phyloP scores from a whole-genome alignment of 2,329 filamentous ascomycete species.

The Daldinia sp. region DNA sequence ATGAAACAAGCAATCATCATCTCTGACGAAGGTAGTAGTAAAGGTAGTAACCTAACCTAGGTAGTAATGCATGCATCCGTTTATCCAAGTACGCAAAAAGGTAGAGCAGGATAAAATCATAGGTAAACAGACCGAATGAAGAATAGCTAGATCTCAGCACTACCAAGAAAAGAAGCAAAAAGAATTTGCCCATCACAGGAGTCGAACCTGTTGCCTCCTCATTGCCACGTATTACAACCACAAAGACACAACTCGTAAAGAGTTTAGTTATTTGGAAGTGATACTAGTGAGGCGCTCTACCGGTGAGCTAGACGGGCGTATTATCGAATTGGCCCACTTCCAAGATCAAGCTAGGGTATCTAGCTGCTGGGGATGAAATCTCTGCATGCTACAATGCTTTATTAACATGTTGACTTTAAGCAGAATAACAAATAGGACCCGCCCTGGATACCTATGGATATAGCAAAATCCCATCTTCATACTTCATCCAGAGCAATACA shows the following conservation, averaged over 20 bases:
- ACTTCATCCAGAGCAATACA: no score
- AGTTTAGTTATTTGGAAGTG: background rate
- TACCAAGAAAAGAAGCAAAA: conserved; percentile 3
- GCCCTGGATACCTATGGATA: background rate
- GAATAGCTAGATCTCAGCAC: background rate
- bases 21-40: no score
- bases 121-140: background rate
- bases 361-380: background rate
- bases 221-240: background rate
- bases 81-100: no score
- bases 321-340: background rate
- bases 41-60: no score
- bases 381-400: background rate
- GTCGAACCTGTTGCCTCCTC: conserved; percentile 33
- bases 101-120: background rate
- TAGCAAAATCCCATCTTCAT: background rate
- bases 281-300: conserved; percentile 35
- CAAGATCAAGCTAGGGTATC: background rate
- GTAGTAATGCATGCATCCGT: no score
- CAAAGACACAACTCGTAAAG: background rate
- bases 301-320: conserved; percentile 34
- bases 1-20: no score
- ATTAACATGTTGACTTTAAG: background rate
- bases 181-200: conserved; percentile 28
- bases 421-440: background rate